Conservation (phyloP, 2,329 filamentous ascomycete genomes). For the Westerdykella sp. region DNA sequence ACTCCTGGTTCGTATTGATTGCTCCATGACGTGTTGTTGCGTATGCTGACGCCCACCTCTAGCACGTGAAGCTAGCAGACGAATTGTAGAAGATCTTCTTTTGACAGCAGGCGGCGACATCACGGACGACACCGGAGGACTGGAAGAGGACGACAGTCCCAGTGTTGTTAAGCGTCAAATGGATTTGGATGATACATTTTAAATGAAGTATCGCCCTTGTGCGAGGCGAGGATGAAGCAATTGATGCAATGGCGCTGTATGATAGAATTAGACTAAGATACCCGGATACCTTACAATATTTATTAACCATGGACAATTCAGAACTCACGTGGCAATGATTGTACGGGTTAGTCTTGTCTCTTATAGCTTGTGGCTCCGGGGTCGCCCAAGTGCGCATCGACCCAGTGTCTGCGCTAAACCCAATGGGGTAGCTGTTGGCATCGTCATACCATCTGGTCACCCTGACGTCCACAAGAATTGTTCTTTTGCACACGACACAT, state of each 20-base stretch:
- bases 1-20: constrained; percentile 60
- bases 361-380: too few relatives aligned
- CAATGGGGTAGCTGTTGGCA: neutral
- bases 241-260: neutral
- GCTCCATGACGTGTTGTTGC: neutral
- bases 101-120: constrained; percentile 62
- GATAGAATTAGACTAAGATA: constrained; percentile 4
- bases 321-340: too few relatives aligned
- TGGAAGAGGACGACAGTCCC: constrained; percentile 42
- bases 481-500: constrained; percentile 1
- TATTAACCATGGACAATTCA: too few relatives aligned
- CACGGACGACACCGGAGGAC: constrained; percentile 41
- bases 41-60: constrained; percentile 6
- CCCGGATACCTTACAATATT: too few relatives aligned
- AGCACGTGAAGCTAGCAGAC: constrained; percentile 73
- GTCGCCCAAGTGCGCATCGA: neutral
- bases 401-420: constrained; percentile 2
- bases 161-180: constrained; percentile 43
- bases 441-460: too few relatives aligned
- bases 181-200: constrained; percentile 47
- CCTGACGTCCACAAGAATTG: constrained; percentile 2
- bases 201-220: neutral
- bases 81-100: constrained; percentile 75
- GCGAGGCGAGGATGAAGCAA: too few relatives aligned
- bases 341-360: too few relatives aligned